Conservation (phyloP, 805 yeast species). For the Candida vartiovaarae region DNA sequence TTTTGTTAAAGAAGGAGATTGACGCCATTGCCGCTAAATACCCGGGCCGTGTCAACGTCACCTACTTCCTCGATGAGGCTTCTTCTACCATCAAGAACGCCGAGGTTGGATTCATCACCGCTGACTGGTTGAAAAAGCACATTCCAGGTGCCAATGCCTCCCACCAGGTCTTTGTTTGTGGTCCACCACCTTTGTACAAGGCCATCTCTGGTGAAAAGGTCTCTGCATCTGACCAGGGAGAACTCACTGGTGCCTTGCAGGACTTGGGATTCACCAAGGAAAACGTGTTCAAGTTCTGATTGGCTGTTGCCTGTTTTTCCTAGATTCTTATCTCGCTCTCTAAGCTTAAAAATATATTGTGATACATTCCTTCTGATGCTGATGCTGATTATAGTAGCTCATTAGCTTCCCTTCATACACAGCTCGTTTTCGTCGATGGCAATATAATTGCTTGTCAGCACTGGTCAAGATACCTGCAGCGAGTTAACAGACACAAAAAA, state of each 20-base stretch:
- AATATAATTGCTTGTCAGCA: no score
- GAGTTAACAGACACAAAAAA: no score
- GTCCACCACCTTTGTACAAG: conserved; percentile 88
- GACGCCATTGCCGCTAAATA: conserved; percentile 58
- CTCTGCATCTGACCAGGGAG: conserved; percentile 92
- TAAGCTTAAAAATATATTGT: no score
- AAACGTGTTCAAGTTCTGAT: conserved; percentile 80
- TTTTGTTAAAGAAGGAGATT: conserved; percentile 70
- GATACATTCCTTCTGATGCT: no score
- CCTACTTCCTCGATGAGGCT: conserved; percentile 72
- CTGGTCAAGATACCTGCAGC: no score
- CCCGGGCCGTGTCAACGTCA: conserved; percentile 73
- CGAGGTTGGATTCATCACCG: conserved; percentile 66
- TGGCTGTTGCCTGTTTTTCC: no score
- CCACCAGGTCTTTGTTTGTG: conserved; percentile 82
- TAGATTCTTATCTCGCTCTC: no score
- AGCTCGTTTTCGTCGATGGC: no score
- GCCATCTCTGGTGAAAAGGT: conserved; percentile 82
- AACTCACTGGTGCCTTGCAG: conserved; percentile 76
- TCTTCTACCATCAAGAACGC: conserved; percentile 36
- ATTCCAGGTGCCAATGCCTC: conserved; percentile 63
- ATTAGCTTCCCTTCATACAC: no score
- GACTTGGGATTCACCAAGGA: conserved; percentile 86
- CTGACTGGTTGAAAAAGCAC: conserved; percentile 57
- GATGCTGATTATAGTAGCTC: no score